Evolutionary conservation across 2,329 filamentous ascomycete species (phyloP).

Genomic region (Nothomitra cinnamomea): DNA sequence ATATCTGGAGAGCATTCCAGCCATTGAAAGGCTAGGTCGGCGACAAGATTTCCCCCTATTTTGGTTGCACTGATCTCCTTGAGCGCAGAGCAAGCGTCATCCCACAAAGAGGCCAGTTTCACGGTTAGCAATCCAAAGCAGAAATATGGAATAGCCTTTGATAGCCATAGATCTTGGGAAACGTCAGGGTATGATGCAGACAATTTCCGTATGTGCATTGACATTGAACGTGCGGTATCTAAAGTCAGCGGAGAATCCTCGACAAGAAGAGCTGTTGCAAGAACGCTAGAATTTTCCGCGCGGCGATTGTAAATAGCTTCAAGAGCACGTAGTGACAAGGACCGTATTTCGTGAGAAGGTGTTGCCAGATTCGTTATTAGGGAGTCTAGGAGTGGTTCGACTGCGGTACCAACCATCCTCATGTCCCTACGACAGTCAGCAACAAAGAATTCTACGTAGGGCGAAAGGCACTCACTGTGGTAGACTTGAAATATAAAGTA

Average conservation of each 20-base stretch:
- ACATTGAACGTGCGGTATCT: constrained; percentile 57
- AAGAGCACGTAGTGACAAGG: constrained; percentile 57
- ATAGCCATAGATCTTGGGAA: constrained; percentile 44
- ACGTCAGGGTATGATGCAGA: constrained; percentile 44
- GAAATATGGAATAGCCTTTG: constrained; percentile 59
- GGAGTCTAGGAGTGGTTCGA: constrained; percentile 43
- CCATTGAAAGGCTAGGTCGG: constrained; percentile 63
- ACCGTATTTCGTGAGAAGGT: constrained; percentile 56
- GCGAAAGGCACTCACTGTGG: constrained; percentile 1
- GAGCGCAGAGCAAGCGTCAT: constrained; percentile 60
- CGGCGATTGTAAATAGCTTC: constrained; percentile 38
- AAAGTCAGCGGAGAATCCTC: constrained; percentile 67
- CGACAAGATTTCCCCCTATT: constrained; percentile 54
- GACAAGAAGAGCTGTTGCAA: constrained; percentile 55
- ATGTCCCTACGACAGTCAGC: constrained; percentile 9
- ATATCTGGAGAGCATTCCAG: constrained; percentile 24
- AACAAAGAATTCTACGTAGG: background rate
- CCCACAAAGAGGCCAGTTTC: constrained; percentile 72
- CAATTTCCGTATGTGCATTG: constrained; percentile 74
- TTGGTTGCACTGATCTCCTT: constrained; percentile 56
- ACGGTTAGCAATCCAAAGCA: constrained; percentile 82
- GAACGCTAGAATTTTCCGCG: constrained; percentile 32
- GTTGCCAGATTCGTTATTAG: constrained; percentile 59
- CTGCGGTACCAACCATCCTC: constrained; percentile 33
- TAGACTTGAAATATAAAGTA: constrained; percentile 1